Evolutionary conservation across 441 rosid genomes (phyloP).

Genomic region (Arabidopsis hybrid): DNA sequence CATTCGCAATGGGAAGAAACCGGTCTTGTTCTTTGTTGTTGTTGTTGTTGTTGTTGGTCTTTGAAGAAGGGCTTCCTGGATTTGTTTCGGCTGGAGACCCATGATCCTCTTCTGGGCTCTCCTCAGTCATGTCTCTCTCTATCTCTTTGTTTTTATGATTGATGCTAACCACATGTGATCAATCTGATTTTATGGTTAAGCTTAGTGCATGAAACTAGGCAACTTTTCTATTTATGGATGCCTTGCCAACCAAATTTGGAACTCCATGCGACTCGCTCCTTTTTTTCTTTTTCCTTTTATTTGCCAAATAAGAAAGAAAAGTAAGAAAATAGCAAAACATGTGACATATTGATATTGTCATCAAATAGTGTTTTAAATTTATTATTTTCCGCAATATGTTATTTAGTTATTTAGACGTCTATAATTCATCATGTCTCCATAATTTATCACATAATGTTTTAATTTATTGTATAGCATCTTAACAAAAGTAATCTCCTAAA

Average conservation of each 20-base stretch:
- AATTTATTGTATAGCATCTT: too few relatives aligned
- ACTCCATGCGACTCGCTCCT: conserved; percentile 39
- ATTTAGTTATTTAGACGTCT: too few relatives aligned
- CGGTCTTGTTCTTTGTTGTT: conserved; percentile 74
- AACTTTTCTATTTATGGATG: conserved; percentile 39
- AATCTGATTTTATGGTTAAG: conserved; percentile 43
- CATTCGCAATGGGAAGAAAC: conserved; percentile 80
- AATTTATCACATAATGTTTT: background rate
- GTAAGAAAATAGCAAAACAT: background rate
- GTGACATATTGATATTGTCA: background rate
- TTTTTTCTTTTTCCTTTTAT: background rate
- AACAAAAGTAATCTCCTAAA: too few relatives aligned
- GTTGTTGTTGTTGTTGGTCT: conserved; percentile 30
- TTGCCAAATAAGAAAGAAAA: background rate
- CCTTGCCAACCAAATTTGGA: conserved; percentile 33
- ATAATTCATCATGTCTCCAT: background rate
- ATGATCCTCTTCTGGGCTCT: conserved; percentile 51
- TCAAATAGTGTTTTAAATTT: background rate
- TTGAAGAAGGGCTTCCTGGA: conserved; percentile 59
- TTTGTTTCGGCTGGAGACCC: conserved; percentile 46
- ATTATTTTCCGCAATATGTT: too few relatives aligned
- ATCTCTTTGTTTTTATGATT: conserved; percentile 8
- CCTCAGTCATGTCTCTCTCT: conserved; percentile 55
- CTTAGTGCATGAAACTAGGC: conserved; percentile 43
- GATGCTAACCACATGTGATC: conserved; percentile 24